Evolutionary conservation across 768 basidiomycete species (phyloP).

Genomic region (Suillus weaverae): DNA sequence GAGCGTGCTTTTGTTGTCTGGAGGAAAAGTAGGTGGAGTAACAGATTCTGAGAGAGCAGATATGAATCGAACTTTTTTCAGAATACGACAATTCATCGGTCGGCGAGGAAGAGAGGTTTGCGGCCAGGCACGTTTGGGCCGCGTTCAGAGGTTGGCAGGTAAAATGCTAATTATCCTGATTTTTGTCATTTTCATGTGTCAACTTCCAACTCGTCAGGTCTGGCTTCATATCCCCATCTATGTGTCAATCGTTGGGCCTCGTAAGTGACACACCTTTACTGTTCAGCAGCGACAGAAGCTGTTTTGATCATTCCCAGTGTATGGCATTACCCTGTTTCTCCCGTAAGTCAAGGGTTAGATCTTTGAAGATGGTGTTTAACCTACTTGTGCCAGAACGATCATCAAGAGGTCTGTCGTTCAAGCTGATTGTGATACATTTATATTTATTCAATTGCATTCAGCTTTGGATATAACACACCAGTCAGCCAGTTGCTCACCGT

Average conservation of each 20-base stretch:
- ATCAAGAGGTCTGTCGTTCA: conserved; percentile 6
- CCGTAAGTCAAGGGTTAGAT: conserved; percentile 46
- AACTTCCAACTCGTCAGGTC: conserved; percentile 28
- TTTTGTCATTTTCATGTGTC: neutral
- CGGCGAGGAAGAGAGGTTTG: conserved; percentile 62
- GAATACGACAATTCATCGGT: conserved; percentile 56
- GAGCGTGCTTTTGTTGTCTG: conserved; percentile 56
- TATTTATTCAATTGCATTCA: conserved; percentile 19
- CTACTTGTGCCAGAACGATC: conserved; percentile 7
- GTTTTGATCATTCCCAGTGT: conserved; percentile 40
- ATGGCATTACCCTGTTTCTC: conserved; percentile 69
- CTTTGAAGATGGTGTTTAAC: neutral
- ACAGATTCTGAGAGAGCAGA: neutral
- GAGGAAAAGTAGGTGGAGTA: conserved; percentile 48
- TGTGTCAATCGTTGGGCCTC: conserved; percentile 56
- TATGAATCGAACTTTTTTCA: conserved; percentile 20
- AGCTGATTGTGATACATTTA: conserved; percentile 7
- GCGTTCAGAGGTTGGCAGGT: conserved; percentile 66
- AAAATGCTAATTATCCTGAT: neutral
- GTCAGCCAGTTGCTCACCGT: conserved; percentile 63
- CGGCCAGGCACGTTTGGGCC: conserved; percentile 48
- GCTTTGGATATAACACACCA: conserved; percentile 56
- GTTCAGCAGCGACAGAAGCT: neutral
- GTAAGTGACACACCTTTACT: conserved; percentile 40
- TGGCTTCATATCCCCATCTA: conserved; percentile 60